A percentile compares a stretch with the other conserved stretches of the same genome.
Evolutionary conservation across 2,329 filamentous ascomycete species (phyloP).

Genomic region (Talaromyces sp.): DNA sequence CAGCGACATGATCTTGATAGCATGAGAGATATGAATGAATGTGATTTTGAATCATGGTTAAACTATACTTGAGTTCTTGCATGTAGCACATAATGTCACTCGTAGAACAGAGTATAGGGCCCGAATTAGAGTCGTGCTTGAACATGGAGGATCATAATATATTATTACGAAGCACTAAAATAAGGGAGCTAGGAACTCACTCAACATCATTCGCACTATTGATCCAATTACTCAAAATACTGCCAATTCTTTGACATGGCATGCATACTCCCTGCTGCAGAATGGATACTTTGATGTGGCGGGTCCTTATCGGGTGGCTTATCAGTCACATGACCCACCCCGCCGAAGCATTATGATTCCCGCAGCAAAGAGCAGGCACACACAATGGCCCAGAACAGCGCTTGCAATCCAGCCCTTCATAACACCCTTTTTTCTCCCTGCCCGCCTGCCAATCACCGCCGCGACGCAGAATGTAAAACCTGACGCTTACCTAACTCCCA

Average conservation of each 20-base stretch:
- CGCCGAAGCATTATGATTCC: not conserved
- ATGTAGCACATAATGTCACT: no score
- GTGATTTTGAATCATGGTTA: constrained; percentile 11
- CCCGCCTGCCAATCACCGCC: constrained; percentile 38
- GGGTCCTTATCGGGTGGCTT: constrained; percentile 7
- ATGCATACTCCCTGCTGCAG: not conserved
- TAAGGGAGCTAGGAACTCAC: no score
- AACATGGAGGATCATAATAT: no score
- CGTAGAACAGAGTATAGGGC: no score
- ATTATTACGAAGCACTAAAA: no score
- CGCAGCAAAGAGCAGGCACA: constrained; percentile 19
- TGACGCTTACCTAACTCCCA: constrained; percentile 28
- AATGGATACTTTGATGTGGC: not conserved
- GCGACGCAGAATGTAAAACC: constrained; percentile 29
- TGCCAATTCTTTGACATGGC: not conserved
- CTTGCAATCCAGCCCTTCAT: constrained; percentile 44
- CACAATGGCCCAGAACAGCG: constrained; percentile 21
- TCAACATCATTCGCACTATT: no score
- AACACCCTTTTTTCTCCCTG: constrained; percentile 39
- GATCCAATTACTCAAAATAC: no score
- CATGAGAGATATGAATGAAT: constrained; percentile 19
- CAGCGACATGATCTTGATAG: constrained; percentile 11
- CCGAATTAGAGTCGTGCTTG: no score
- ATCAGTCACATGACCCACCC: constrained; percentile 26
- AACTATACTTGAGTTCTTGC: no score